phyloP scores from a whole-genome alignment of 1,139 yeast species.

The Suhomyces wounanorum region DNA sequence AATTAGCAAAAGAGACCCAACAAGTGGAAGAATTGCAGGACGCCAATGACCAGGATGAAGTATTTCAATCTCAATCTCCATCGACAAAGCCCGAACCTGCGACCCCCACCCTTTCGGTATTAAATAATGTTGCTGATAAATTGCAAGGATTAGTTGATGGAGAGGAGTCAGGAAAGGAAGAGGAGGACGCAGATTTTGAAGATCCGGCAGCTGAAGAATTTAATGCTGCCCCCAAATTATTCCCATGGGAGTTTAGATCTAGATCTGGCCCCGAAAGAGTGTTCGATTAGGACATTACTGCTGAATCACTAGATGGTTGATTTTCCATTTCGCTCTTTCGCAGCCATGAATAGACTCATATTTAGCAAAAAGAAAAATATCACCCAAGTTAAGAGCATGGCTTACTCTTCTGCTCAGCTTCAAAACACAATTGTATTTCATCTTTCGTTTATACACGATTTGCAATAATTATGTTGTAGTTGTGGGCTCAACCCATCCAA shows the following conservation, averaged over 20 bases:
- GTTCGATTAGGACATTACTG: slow-evolving; percentile 23
- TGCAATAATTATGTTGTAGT: background rate
- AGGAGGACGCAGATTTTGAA: background rate
- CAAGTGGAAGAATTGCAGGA: background rate
- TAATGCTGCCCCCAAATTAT: slow-evolving; percentile 24
- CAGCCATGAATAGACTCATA: background rate
- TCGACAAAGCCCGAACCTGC: slow-evolving; percentile 1
- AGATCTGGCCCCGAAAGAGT: slow-evolving; percentile 28
- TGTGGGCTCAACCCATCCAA: background rate
- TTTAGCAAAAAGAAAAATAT: background rate
- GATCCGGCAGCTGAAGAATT: slow-evolving; percentile 4
- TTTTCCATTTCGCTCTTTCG: background rate
- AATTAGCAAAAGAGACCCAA: slow-evolving; percentile 1
- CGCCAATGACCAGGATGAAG: background rate
- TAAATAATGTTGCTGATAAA: slow-evolving; percentile 6
- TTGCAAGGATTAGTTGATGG: slow-evolving; percentile 7
- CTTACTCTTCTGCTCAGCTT: background rate
- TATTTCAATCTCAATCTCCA: background rate
- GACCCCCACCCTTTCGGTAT: slow-evolving; percentile 6
- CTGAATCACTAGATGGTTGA: background rate
- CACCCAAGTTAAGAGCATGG: background rate
- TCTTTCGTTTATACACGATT: background rate
- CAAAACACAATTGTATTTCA: background rate
- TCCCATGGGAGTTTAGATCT: slow-evolving; percentile 42
- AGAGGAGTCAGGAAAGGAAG: slow-evolving; percentile 1